Conservation (phyloP, 2,329 filamentous ascomycete genomes). For the Volutella citrinella region DNA sequence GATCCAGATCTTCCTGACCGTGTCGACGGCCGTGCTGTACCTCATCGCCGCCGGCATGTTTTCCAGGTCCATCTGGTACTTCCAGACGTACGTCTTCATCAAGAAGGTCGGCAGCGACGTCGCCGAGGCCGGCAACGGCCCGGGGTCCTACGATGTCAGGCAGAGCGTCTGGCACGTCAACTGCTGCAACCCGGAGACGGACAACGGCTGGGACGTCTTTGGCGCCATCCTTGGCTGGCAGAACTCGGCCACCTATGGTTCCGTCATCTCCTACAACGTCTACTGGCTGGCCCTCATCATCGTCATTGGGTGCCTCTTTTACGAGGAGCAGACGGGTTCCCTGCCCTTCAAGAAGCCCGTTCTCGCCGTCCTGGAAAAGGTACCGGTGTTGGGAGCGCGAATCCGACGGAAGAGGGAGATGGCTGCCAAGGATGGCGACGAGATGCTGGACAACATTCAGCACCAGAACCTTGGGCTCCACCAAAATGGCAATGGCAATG, state of each 20-base stretch:
- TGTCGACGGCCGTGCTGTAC: constrained; percentile 76
- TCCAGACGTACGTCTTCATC: constrained; percentile 60
- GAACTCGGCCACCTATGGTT: constrained; percentile 82
- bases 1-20: constrained; percentile 69
- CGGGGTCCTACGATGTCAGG: constrained; percentile 75
- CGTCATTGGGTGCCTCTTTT: constrained; percentile 28
- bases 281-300: constrained; percentile 62
- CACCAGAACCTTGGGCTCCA: too few relatives aligned
- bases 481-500: too few relatives aligned
- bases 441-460: constrained; percentile 8
- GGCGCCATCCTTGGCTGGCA: constrained; percentile 73
- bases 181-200: constrained; percentile 61
- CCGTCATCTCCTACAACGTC: constrained; percentile 78
- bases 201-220: constrained; percentile 71
- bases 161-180: constrained; percentile 81
- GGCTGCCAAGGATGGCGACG: constrained; percentile 5
- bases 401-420: constrained; percentile 5
- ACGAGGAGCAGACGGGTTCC: constrained; percentile 11
- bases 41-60: constrained; percentile 79
- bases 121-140: constrained; percentile 49
- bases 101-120: constrained; percentile 54
- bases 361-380: constrained; percentile 2
- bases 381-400: constrained; percentile 8
- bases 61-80: constrained; percentile 69
- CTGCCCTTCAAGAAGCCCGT: constrained; percentile 7